These are phyloP conservation scores for Medicago arabica DNA, from an alignment of 306 rosid genomes.

Conservation along the genomic window DNA sequence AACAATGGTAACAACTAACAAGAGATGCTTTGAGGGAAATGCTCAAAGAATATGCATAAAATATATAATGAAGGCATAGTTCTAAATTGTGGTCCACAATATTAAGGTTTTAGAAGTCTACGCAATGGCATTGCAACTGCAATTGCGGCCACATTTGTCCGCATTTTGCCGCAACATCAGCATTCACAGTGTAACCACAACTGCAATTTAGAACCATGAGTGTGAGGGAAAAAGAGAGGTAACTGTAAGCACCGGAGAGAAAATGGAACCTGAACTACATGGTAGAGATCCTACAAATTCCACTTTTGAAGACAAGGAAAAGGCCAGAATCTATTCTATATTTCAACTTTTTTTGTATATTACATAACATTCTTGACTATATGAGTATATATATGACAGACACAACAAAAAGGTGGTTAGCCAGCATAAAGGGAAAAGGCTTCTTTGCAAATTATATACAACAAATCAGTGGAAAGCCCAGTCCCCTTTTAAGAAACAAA, in stretches of 20 bases:
- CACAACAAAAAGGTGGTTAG: conserved; percentile 9
- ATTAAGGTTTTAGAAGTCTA: too few relatives aligned
- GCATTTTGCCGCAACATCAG: not conserved
- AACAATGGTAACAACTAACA: not conserved
- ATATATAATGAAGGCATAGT: not conserved
- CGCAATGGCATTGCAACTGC: not conserved
- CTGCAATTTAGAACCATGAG: not conserved
- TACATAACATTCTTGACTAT: not conserved
- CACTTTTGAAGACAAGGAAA: not conserved
- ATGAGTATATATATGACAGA: not conserved
- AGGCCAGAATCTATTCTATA: not conserved
- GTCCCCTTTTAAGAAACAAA: conserved; percentile 28
- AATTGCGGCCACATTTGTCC: not conserved
- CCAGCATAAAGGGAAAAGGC: conserved; percentile 1
- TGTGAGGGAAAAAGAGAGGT: not conserved
- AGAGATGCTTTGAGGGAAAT: not conserved
- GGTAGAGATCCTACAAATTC: not conserved
- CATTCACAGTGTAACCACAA: not conserved
- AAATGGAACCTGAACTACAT: not conserved
- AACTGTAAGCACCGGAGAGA: not conserved
- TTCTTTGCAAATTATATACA: conserved; percentile 1
- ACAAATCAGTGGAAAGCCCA: conserved; percentile 17
- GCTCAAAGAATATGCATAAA: conserved; percentile 1
- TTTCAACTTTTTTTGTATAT: too few relatives aligned
- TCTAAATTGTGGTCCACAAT: not conserved